Evolutionary conservation across 2,329 filamentous ascomycete species (phyloP), one percentile per base, ranked within the genome.

Genomic region (Cordyceps fumosorosea): DNA sequence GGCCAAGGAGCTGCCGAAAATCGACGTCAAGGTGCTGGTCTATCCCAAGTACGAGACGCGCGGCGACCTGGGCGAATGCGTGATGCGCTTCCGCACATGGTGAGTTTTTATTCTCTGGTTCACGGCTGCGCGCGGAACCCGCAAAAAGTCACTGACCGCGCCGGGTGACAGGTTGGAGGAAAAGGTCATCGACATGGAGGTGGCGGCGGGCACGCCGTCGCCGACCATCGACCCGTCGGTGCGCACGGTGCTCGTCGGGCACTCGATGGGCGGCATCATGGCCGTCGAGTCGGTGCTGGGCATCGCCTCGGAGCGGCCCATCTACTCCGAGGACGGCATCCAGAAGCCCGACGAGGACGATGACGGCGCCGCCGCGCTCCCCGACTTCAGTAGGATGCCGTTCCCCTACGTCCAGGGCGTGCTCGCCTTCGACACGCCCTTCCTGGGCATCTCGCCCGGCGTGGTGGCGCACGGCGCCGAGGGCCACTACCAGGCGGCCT

Each of bases 201-300:
- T 97, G 62, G 86, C 83, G 32, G 89, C 90, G 67, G 81, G 82
- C 52, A 93, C 91, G 0, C 84, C 90, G 1, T 93, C 89, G 5
- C 93, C 93, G 0, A 96, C 90, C 0, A 83, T 96, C 65, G 91
- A 96, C 64, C 91, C 92, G 5, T 91, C 89, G 0, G 91, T 96
- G 22, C 88, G 87, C 69, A 89, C 89, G 32, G 82, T 96, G 53
- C 83, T 97, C 18, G 79, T 96, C 62, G 93, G 93, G 26, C 93
- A 97, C 74, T 93, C 89, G 10, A 97, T 89, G 90, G 90, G 90
- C 68, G 95, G 95, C 68, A 97, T 98, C 69, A 92, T 98, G 53
- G 93, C 91, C 12, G 93, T 92, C 40, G 95, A 98, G 72, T 89
- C 91, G 16, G 81, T 93, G 65, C 84, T 97, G 67, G 83, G 87